Evolutionary conservation across 495 filamentous ascomycete genomes (phyloP).

Genomic region (Xylaria sp.): DNA sequence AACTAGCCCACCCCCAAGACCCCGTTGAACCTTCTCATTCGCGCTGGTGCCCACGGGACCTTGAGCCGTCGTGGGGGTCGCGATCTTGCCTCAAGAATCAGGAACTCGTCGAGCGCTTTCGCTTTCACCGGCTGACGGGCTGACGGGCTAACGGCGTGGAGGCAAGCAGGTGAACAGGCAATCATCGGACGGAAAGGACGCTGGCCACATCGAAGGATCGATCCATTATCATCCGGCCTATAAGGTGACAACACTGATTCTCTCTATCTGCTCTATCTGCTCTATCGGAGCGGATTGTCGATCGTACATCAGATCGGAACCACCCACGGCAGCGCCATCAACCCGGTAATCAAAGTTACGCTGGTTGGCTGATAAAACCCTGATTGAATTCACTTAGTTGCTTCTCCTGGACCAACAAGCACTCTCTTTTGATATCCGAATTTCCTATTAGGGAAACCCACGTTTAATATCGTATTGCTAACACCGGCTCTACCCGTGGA

Average conservation of each 20-base stretch:
- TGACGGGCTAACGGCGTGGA: not conserved
- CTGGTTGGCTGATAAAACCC: constrained; percentile 14
- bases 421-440: not conserved
- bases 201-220: not conserved
- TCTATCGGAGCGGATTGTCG: not conserved
- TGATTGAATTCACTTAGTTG: not conserved
- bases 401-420: constrained; percentile 4
- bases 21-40: constrained; percentile 28
- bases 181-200: not conserved
- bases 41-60: constrained; percentile 35
- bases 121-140: no score
- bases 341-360: not conserved
- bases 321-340: not conserved
- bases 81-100: not conserved
- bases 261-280: constrained; percentile 4
- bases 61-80: constrained; percentile 38
- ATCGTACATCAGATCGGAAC: not conserved
- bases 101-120: not conserved
- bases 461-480: constrained; percentile 20
- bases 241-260: constrained; percentile 9
- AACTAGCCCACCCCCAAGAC: constrained; percentile 21
- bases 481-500: not conserved
- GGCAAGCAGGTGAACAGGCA: no score
- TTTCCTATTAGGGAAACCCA: constrained; percentile 16
- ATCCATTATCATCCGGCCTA: no score